Conservation (phyloP, 164 flowering plant genomes). For the Houttuynia cordata region DNA sequence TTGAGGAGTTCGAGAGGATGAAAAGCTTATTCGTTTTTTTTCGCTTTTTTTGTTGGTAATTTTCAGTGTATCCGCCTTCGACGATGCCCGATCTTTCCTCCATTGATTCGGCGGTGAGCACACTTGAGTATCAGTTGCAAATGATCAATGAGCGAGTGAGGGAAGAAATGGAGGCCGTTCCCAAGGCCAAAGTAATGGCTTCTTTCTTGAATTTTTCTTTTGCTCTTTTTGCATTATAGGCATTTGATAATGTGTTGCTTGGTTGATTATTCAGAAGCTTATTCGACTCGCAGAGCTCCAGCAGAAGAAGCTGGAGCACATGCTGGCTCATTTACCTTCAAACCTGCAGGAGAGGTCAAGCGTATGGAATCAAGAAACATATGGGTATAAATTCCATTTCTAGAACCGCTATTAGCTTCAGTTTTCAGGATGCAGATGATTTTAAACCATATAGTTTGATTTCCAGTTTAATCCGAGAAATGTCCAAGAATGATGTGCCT, state of each 20-base stretch:
- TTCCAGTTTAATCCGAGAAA: neutral
- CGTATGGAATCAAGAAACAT: neutral
- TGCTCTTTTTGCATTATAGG: too few species aligned
- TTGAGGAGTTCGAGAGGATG: too few species aligned
- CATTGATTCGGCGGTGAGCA: neutral
- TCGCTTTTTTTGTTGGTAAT: too few species aligned
- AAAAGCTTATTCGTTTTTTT: too few species aligned
- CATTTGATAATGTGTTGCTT: too few species aligned
- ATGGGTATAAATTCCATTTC: neutral
- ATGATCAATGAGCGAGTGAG: neutral
- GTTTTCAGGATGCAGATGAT: too few species aligned
- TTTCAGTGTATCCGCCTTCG: neutral
- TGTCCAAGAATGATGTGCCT: neutral
- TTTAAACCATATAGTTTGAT: neutral
- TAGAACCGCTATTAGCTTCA: neutral
- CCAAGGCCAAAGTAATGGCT: neutral
- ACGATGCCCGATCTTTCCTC: neutral
- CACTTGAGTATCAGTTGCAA: neutral
- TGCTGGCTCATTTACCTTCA: neutral
- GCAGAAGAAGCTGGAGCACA: neutral
- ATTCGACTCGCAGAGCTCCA: neutral
- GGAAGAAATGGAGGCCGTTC: neutral
- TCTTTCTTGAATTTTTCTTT: neutral
- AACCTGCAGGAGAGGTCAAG: neutral
- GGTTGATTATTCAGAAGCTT: neutral